Evolutionary conservation across 371 early-diverging fungal species (phyloP), one percentile per base, ranked within the genome.

Genomic region (Mortierella sp.): DNA sequence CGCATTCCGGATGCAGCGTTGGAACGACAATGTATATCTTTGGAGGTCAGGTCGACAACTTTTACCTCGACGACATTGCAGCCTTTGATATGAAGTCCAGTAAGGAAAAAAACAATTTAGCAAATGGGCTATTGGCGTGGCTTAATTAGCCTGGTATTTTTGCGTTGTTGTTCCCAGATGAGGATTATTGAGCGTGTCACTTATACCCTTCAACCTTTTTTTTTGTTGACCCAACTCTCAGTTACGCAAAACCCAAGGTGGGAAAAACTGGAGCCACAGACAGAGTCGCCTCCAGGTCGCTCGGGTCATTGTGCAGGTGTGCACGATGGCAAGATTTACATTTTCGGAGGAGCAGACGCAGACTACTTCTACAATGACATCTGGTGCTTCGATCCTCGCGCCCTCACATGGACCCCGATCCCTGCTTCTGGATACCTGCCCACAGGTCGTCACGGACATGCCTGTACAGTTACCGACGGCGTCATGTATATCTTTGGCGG

Each of bases 401-500:
- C 90, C 4, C 79, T 90, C 38, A 80, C 87, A n/a, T 96, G 96
- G 96, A 75, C 88, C 6, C 91, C 88, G 72, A 89, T 96, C 24
- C 89, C 91, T 26, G 93, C 94, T 2, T 91, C 91, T 16, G 96
- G 95, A 7, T 93, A 91, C 57, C 89, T 91, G 13, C 96, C 96
- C 47, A 84, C 91, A 21, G 91, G 95, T 38, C 91, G 96, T 72
- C 91, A 94, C 75, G 91, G 93, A 1, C 94, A 94, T 80, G 90
- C 94, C 26, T 90, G 94, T 72, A 90, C 95, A 1, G 89, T 95
- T 16, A 92, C 91, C 0, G 95, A 94, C 68, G 95, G 95, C 81
- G 91, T 91, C 19, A 91, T 96, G 75, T 95, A 94, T 77, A 90
- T 96, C 28, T 92, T 95, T 90, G 96, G 96, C 72, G 96, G 96